Conservation (phyloP, 306 rosid species). For the Quercus cerris region DNA sequence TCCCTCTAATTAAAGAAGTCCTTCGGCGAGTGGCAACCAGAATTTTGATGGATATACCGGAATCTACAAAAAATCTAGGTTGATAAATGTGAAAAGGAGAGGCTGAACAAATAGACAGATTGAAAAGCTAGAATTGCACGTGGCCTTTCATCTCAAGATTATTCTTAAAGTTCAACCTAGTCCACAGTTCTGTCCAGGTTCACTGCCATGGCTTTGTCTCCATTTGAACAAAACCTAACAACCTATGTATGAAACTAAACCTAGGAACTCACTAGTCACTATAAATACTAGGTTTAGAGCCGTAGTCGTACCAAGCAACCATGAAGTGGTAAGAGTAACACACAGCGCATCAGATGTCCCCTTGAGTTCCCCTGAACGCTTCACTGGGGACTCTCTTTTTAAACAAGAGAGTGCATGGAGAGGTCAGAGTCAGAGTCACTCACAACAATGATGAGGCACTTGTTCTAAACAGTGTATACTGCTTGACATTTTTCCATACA, state of each 20-base stretch:
- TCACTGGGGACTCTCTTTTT: slow-evolving; percentile 3
- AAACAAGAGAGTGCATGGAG: neutral
- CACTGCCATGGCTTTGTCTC: slow-evolving; percentile 13
- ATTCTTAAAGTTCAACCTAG: neutral
- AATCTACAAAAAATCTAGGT: slow-evolving; percentile 16
- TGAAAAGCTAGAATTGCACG: slow-evolving; percentile 24
- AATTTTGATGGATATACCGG: slow-evolving; percentile 1
- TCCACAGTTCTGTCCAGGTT: slow-evolving; percentile 44
- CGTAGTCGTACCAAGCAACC: neutral
- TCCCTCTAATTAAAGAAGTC: neutral
- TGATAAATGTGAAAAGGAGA: slow-evolving; percentile 15
- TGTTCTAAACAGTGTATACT: no score
- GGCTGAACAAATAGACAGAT: neutral
- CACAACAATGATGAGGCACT: no score
- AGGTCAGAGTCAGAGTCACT: no score
- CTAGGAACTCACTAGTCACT: neutral
- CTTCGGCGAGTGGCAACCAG: neutral
- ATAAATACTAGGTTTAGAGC: neutral
- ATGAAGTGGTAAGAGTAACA: neutral
- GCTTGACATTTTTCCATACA: no score
- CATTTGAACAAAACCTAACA: neutral
- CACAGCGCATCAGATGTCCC: neutral
- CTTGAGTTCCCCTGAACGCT: slow-evolving; percentile 22
- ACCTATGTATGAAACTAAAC: neutral
- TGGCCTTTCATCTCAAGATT: slow-evolving; percentile 7